Base-by-base conservation (phyloP, 495 filamentous ascomycete genomes). In the Aspergillus wentii region DNA sequence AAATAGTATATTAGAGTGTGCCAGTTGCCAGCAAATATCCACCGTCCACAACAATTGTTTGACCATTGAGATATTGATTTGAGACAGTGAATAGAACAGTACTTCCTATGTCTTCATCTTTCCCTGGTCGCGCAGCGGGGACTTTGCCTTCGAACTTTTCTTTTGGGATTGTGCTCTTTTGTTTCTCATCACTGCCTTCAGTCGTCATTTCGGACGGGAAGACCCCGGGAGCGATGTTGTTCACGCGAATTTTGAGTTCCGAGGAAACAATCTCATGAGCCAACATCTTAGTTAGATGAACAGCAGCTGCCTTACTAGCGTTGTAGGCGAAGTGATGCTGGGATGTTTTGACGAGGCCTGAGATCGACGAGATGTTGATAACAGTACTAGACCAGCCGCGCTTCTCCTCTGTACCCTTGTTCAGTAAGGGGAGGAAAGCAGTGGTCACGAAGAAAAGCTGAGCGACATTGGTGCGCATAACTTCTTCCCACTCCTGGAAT, bases 71-170 rank as follows among this genome's bases (percentile, higher is more conserved):
- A 37, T 83, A 84, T 57, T 79, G 75, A 41, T 82, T 82, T 7
- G 61, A 68, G 5, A 62, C 76, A 14, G 69, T 52, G 38, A 72
- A 77, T 16, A 85, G 46, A 4, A 81, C 60, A 3, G 76, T 64
- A 54, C 71, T 69, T 1, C 77, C 81, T 78, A 84, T 85, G 41
- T 85, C 82, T 11, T 72, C 56, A 54, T 85, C 81, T 10, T 72
- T 71, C 0, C 81, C 80, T 0, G 78, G 78, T 7, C 81, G 56
- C 9, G 52, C 41, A 0, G 70, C 66, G 0, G 79, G 79, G 5
- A 82, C 59, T 44, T 67, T 68, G 17, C 56, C 59, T 35, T 62
- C 52, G 36, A 70, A 78, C 57, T 80, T 75, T 35, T 78, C 73
- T 31, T 64, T 63, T 1, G 70, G 63, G 2, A 85, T 43, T 7